These are phyloP conservation scores for Agaricus blazei DNA, from an alignment of 768 basidiomycete species.

Conservation along the genomic window DNA sequence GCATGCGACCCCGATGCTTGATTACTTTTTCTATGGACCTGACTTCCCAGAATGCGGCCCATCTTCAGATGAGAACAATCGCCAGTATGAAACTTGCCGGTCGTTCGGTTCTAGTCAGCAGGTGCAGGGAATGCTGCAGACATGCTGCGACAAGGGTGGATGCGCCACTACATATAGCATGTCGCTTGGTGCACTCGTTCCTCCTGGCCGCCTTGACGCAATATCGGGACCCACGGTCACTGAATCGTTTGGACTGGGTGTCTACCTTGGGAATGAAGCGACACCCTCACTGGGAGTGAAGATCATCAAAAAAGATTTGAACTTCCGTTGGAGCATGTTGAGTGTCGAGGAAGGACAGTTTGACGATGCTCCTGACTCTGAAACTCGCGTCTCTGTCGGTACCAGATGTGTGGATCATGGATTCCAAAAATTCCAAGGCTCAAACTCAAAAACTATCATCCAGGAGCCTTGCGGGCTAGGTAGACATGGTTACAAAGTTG, in stretches of 20 bases:
- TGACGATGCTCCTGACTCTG: neutral
- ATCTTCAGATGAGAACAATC: neutral
- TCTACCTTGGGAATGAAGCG: neutral
- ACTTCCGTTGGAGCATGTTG: slow-evolving; percentile 2
- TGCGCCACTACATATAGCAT: neutral
- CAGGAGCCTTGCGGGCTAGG: too few relatives aligned
- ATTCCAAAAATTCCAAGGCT: neutral
- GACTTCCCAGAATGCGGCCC: neutral
- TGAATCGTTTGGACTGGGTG: neutral
- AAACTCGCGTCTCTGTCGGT: neutral
- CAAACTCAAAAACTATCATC: neutral
- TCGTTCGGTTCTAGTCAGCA: neutral
- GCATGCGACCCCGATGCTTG: neutral
- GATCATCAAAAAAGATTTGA: neutral
- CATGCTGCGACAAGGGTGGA: neutral
- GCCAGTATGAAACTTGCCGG: neutral
- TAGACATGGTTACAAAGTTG: too few relatives aligned
- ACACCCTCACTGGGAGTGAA: neutral
- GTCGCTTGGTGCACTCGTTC: neutral
- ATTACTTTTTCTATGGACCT: slow-evolving; percentile 5
- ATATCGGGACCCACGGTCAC: neutral
- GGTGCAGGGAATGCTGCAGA: neutral
- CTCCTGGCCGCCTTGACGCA: neutral
- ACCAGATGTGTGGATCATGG: neutral
- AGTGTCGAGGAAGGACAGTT: neutral